Evolutionary conservation across 495 filamentous ascomycete species (phyloP).

Genomic region (Tuber melanosporum): DNA sequence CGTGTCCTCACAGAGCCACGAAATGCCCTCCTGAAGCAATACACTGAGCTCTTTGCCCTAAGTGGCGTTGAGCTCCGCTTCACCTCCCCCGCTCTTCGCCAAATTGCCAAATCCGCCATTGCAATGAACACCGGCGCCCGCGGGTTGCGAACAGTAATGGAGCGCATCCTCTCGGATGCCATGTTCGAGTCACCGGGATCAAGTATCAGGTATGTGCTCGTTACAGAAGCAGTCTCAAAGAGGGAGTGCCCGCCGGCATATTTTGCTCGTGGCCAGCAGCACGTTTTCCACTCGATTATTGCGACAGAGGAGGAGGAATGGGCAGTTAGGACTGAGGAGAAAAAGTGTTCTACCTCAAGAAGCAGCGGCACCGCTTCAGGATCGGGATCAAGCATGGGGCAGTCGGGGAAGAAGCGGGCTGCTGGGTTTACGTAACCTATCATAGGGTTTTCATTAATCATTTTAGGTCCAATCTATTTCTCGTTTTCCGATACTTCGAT

Average conservation of each 20-base stretch:
- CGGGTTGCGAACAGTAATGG: slow-evolving; percentile 81
- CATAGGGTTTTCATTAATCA: background rate
- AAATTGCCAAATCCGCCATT: slow-evolving; percentile 66
- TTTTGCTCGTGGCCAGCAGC: slow-evolving; percentile 56
- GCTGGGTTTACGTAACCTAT: slow-evolving; percentile 29
- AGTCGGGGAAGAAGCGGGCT: slow-evolving; percentile 34
- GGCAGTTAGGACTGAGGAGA: slow-evolving; percentile 47
- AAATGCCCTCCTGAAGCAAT: slow-evolving; percentile 79
- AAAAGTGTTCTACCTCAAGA: slow-evolving; percentile 41
- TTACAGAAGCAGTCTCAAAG: slow-evolving; percentile 67
- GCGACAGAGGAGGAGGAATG: slow-evolving; percentile 59
- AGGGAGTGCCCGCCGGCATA: slow-evolving; percentile 58
- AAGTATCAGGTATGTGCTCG: slow-evolving; percentile 61
- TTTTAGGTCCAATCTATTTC: background rate
- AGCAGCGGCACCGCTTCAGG: slow-evolving; percentile 31
- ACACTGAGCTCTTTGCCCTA: slow-evolving; percentile 74
- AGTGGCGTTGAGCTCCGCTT: slow-evolving; percentile 77
- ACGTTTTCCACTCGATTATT: slow-evolving; percentile 54
- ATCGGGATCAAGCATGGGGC: slow-evolving; percentile 16
- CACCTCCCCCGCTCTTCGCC: slow-evolving; percentile 68
- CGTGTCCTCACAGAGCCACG: slow-evolving; percentile 87
- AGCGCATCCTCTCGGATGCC: slow-evolving; percentile 73
- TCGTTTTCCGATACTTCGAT: background rate
- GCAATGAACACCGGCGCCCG: slow-evolving; percentile 80
- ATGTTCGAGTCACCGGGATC: slow-evolving; percentile 85